A percentile compares a stretch with the other conserved stretches of the same genome.
phyloP scores from a whole-genome alignment of 2,329 filamentous ascomycete species.

The Fusarium denticulatum region DNA sequence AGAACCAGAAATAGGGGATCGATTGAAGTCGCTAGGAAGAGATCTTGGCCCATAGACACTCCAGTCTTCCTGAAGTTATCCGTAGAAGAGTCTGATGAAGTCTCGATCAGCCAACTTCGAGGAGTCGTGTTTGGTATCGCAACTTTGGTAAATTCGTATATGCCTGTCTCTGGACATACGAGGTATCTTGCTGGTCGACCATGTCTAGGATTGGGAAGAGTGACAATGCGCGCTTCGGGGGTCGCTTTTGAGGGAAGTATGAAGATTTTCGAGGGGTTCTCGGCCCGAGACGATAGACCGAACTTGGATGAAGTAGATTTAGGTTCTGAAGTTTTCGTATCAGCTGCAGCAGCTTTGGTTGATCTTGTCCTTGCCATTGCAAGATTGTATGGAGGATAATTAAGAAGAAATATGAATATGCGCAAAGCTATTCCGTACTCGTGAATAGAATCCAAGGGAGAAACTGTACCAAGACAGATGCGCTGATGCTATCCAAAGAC shows the following conservation, averaged over 20 bases:
- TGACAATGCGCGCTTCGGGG: conserved; percentile 66
- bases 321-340: conserved; percentile 42
- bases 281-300: conserved; percentile 51
- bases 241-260: conserved; percentile 67
- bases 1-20: conserved; percentile 88
- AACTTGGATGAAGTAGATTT: conserved; percentile 52
- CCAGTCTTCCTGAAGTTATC: conserved; percentile 35
- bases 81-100: conserved; percentile 16
- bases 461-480: neutral
- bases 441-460: neutral
- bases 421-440: neutral
- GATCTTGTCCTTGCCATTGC: conserved; percentile 63
- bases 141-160: conserved; percentile 73
- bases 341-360: conserved; percentile 47
- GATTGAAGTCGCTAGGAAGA: conserved; percentile 85
- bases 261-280: conserved; percentile 65
- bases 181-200: conserved; percentile 67
- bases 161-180: conserved; percentile 68
- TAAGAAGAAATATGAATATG: neutral
- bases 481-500: neutral
- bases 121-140: conserved; percentile 62
- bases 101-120: conserved; percentile 70
- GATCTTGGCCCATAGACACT: conserved; percentile 72
- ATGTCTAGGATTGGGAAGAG: conserved; percentile 68
- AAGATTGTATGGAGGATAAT: neutral